Evolutionary conservation across 106 monocot genomes (phyloP).

Genomic region (Dendrobium chrysotoxum): DNA sequence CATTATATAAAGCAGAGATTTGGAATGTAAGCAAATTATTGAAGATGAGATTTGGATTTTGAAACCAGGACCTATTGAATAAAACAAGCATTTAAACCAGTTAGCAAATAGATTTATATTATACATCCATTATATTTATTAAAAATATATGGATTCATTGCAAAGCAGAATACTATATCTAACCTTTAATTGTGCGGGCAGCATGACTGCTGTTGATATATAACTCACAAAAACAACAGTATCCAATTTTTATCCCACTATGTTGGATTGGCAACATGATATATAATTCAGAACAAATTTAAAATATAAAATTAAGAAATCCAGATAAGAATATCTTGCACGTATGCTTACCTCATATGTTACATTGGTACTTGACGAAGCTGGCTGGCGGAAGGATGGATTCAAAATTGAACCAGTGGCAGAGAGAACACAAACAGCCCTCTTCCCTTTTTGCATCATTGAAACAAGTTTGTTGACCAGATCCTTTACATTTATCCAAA

Average conservation of each 20-base stretch:
- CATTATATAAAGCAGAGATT: background rate
- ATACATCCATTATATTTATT: background rate
- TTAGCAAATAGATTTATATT: background rate
- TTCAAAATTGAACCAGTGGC: constrained; percentile 7
- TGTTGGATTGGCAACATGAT: too few relatives aligned
- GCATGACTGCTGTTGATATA: background rate
- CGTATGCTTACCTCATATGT: constrained; percentile 7
- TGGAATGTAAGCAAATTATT: background rate
- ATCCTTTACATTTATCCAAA: background rate
- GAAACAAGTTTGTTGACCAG: constrained; percentile 3
- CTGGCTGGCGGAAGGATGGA: constrained; percentile 4
- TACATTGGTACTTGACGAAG: background rate
- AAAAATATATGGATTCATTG: background rate
- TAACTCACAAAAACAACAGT: background rate
- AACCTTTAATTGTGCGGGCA: background rate
- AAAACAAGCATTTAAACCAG: background rate
- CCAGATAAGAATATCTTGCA: too few relatives aligned
- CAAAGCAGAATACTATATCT: background rate
- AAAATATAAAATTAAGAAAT: background rate
- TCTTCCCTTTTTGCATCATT: background rate
- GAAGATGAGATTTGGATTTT: background rate
- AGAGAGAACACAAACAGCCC: constrained; percentile 8
- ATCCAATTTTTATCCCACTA: too few relatives aligned
- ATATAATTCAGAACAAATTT: background rate
- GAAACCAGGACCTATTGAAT: background rate